phyloP scores from a whole-genome alignment of 2,329 filamentous ascomycete species.

The Talaromyces sp. region DNA sequence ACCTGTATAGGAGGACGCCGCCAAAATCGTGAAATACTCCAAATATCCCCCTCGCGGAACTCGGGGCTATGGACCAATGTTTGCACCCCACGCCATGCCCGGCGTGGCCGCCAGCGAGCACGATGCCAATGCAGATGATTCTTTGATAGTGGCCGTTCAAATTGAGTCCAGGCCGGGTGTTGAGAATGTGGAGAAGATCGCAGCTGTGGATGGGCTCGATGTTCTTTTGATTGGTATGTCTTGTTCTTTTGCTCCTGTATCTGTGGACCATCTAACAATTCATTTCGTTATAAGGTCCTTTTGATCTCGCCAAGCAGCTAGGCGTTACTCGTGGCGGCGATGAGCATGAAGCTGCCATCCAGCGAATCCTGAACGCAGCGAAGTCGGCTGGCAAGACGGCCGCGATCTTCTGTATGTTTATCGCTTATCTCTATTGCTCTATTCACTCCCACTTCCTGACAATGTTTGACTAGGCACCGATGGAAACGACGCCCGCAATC shows the following conservation, averaged over 20 bases:
- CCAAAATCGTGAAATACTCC: constrained; percentile 44
- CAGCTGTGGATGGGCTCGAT: constrained; percentile 36
- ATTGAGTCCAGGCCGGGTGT: constrained; percentile 38
- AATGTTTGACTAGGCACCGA: constrained; percentile 19
- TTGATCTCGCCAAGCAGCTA: constrained; percentile 35
- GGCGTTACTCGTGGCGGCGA: constrained; percentile 28
- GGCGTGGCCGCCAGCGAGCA: constrained; percentile 39
- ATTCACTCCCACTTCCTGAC: not conserved
- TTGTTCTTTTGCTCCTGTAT: not conserved
- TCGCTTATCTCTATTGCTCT: not conserved
- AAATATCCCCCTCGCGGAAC: constrained; percentile 52
- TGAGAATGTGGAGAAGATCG: constrained; percentile 39
- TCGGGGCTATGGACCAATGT: constrained; percentile 53
- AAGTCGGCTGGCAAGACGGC: constrained; percentile 33
- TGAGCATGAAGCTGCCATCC: constrained; percentile 36
- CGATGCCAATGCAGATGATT: constrained; percentile 48
- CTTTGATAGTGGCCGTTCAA: constrained; percentile 45
- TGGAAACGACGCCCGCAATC: constrained; percentile 28
- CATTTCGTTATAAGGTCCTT: constrained; percentile 18
- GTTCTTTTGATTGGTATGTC: constrained; percentile 32
- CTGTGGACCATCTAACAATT: not conserved
- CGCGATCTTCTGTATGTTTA: constrained; percentile 36
- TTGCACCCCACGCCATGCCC: constrained; percentile 40
- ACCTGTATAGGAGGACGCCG: constrained; percentile 43
- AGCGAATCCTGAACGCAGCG: constrained; percentile 28